A percentile compares a stretch with the other conserved stretches of the same genome.
These are phyloP conservation scores for Trypanosoma theileri DNA, from an alignment of 208 protist genomes.

Conservation along the genomic window DNA sequence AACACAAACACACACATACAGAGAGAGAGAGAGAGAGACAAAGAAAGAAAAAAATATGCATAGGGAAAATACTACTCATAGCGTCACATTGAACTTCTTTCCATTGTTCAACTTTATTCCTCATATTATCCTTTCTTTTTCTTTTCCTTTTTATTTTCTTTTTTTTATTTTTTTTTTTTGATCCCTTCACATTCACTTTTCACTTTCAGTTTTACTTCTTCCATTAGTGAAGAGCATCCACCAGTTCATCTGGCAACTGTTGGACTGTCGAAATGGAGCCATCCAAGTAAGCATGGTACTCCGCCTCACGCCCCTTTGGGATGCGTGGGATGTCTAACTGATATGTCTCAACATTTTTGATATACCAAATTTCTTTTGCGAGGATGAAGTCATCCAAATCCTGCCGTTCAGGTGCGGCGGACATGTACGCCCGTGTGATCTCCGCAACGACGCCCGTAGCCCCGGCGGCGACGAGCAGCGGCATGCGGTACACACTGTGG, in stretches of 20 bases:
- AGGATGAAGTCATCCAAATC: slow-evolving; percentile 88
- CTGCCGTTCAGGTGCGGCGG: slow-evolving; percentile 70
- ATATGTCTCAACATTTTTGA: slow-evolving; percentile 90
- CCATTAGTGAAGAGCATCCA: slow-evolving; percentile 41
- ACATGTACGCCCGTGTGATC: slow-evolving; percentile 75
- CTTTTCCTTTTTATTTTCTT: no score
- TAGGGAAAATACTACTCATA: no score
- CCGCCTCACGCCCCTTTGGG: slow-evolving; percentile 61
- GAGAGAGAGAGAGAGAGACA: no score
- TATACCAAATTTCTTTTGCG: slow-evolving; percentile 90
- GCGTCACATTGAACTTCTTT: no score
- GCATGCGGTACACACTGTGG: slow-evolving; percentile 80
- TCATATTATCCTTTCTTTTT: no score
- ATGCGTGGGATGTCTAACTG: slow-evolving; percentile 82
- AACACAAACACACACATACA: no score
- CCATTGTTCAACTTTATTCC: no score
- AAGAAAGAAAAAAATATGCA: no score
- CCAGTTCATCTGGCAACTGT: slow-evolving; percentile 50
- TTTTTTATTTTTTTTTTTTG: no score
- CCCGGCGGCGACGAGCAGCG: slow-evolving; percentile 61
- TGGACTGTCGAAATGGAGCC: slow-evolving; percentile 29
- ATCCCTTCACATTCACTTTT: background rate
- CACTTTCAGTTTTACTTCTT: background rate
- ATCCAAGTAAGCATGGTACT: slow-evolving; percentile 73
- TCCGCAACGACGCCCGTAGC: slow-evolving; percentile 73